Base-by-base conservation (phyloP, 2,329 filamentous ascomycete genomes). In the Boeremia exigua region DNA sequence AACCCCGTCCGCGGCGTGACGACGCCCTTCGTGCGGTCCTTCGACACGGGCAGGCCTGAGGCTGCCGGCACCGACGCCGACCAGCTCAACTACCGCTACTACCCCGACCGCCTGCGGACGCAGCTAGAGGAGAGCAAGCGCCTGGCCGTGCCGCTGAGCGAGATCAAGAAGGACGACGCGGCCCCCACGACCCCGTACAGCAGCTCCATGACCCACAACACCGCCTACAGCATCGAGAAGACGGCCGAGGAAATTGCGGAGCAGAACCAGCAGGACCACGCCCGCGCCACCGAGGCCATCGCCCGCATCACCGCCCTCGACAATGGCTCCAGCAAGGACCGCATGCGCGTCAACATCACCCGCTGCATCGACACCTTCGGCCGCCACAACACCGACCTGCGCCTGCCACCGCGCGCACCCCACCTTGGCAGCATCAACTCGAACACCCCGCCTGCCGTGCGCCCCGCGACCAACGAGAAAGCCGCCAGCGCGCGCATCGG, bases 321-420 rank as follows among this genome's bases (percentile, higher is more conserved):
- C 36, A 92, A 96, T 69, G 88, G 87, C 66, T 94, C 86, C 75
- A 87, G 85, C 63, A 89, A 89, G 75, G 91, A 96, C 69, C 85
- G 86, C 48, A 87, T 88, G 66, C 88, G 92, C 65, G 86, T 90
- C 71, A 97, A 97, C 73, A 88, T 94, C 65, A 84, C 88, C 65
- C 88, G 92, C 59, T 96, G 93, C 75, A 84, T 99, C 63, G 85
- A 93, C 58, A 88, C 86, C 2, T 97, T 99, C 70, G 95, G 95
- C 45, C 87, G 95, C 45, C 95, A 99, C 81, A 86, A 89, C 66
- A 99, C 95, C 1, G 95, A 99, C 76, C 68, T 76, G 8, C 73
- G 78, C 4, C 83, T 99, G 28, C 82, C 83, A 23, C 86, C 86
- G 0, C 89, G 87, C 73, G 76, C 76, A 11, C 67, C 71, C 3